Percentiles rank a stretch among this genome's conserved stretches.
Evolutionary conservation across 257 asterid species (phyloP).

Genomic region (Plantago ovata): DNA sequence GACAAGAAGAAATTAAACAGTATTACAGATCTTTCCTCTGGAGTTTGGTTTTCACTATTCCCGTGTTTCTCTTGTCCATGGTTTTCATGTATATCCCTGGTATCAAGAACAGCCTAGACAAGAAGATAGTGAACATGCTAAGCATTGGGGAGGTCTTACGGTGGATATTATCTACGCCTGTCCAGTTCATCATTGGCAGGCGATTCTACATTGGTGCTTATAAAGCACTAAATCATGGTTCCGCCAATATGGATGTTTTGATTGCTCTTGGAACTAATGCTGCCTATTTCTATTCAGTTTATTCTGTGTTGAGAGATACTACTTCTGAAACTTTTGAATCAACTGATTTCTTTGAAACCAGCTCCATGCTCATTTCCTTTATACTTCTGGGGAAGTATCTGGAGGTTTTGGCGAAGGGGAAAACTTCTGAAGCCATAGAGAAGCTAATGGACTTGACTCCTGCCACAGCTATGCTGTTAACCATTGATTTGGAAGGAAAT

Average conservation of each 20-base stretch:
- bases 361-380: constrained; percentile 67
- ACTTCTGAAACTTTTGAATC: constrained; percentile 42
- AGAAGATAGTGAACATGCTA: constrained; percentile 46
- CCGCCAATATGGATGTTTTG: constrained; percentile 74
- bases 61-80: constrained; percentile 60
- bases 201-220: constrained; percentile 57
- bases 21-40: constrained; percentile 46
- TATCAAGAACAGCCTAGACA: constrained; percentile 34
- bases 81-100: constrained; percentile 65
- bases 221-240: constrained; percentile 42
- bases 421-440: constrained; percentile 65
- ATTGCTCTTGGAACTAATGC: constrained; percentile 65
- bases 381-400: constrained; percentile 62
- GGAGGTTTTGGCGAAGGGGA: constrained; percentile 67
- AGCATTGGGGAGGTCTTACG: constrained; percentile 35
- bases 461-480: constrained; percentile 40
- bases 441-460: constrained; percentile 67
- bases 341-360: constrained; percentile 61
- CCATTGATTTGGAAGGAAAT: constrained; percentile 32
- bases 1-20: constrained; percentile 34
- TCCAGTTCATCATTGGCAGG: constrained; percentile 62
- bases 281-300: constrained; percentile 63
- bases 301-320: constrained; percentile 49
- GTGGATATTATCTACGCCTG: constrained; percentile 58
- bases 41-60: constrained; percentile 55